Base-by-base conservation (phyloP, 1,284 basidiomycete species). In the Ustilago crameri region DNA sequence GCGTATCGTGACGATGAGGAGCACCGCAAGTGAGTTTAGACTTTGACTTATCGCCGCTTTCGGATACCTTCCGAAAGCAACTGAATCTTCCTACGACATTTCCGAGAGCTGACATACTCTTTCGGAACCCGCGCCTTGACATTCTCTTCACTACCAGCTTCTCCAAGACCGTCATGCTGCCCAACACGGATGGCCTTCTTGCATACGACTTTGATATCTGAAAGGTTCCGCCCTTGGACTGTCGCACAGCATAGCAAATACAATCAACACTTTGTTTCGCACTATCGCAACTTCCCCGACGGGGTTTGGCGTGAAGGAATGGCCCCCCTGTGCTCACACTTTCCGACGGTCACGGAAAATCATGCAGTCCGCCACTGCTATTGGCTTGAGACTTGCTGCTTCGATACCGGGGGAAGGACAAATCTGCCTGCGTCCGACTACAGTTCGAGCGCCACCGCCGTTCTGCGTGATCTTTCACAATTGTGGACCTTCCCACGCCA, bases 141-240 rank as follows among this genome's bases (percentile, higher is more conserved):
- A 18, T 23, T 40, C 20, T 37, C 17, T 17, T 10, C 23, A 30
- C 42, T 42, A 9, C 22, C 54, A 79, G 77, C 69, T 79, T 79
- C 53, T 56, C 66, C 41, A 79, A 74, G 68, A 75, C 68, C 27
- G 73, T 75, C 12, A 53, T 75, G 17, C 42, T 79, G 17, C 77
- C 75, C 42, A 79, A 79, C 48, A 57, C 70, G 3, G 77, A 79
- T 24, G 58, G 66, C 50, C 48, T 79, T 10, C 74, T 79, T 14
- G 77, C 77, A 20, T 79, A 79, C 65, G 77, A 79, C 59, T 74
- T 79, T 47, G 77, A 76, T 30, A 56, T 76, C 32, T 76, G 53
- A 22, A 5, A 24, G n/a, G 5, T n/a, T 15, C 37, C 26, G 3
- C 9, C 24, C 22, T 18, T 24, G 12, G 9, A n/a, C 20, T 38